Conservation (phyloP, 345 rosid genomes). For the Linum lewisii region DNA sequence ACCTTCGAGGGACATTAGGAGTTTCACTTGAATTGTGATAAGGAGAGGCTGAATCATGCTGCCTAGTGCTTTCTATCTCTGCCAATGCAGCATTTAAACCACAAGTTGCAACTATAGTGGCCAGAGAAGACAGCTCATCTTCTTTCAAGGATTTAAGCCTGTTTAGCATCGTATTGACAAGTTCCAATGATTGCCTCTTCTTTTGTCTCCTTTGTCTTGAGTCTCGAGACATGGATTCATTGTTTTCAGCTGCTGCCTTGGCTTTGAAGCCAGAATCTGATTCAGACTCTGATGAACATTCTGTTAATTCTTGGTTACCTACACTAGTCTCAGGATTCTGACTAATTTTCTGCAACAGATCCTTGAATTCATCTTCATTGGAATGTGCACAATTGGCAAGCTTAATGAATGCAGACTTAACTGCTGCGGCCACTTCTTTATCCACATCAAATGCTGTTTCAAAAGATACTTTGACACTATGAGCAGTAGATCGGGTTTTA, state of each 20-base stretch:
- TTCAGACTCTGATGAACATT: conserved; percentile 46
- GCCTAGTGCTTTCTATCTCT: conserved; percentile 43
- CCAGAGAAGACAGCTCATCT: conserved; percentile 84
- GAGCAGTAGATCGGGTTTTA: conserved; percentile 53
- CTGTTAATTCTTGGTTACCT: conserved; percentile 33
- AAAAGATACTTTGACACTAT: conserved; percentile 70
- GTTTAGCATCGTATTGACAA: conserved; percentile 66
- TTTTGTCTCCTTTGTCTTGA: conserved; percentile 37
- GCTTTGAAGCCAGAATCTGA: conserved; percentile 49
- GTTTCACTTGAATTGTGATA: conserved; percentile 22
- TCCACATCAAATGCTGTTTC: conserved; percentile 90
- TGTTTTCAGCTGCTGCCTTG: conserved; percentile 21
- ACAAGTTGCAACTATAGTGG: conserved; percentile 86
- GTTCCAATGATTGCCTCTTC: conserved; percentile 57
- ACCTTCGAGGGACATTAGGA: conserved; percentile 25
- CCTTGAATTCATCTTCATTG: conserved; percentile 58
- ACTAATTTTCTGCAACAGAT: conserved; percentile 56
- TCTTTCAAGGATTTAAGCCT: conserved; percentile 76
- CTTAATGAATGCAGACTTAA: conserved; percentile 61
- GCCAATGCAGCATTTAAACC: conserved; percentile 87
- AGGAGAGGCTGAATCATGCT: too few species aligned
- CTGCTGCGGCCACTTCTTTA: conserved; percentile 87
- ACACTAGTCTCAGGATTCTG: conserved; percentile 56
- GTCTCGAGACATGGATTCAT: conserved; percentile 22
- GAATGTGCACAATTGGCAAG: conserved; percentile 51